phyloP scores from a whole-genome alignment of 805 yeast species.

The Metschnikowia anglica region DNA sequence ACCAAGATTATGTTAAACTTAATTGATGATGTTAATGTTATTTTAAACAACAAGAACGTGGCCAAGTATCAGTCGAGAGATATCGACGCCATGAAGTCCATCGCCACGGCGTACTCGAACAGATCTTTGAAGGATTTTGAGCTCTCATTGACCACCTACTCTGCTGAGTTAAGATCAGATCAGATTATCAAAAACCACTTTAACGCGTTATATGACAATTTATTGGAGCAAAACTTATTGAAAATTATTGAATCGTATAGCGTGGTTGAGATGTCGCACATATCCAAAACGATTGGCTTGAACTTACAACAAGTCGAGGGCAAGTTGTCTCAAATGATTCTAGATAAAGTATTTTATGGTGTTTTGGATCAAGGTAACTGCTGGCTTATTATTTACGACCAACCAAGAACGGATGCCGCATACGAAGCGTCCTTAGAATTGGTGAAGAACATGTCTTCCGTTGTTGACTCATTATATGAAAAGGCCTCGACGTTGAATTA shows the following conservation, averaged over 20 bases:
- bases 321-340: slow-evolving; percentile 91
- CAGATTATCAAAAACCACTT: slow-evolving; percentile 88
- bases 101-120: slow-evolving; percentile 84
- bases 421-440: slow-evolving; percentile 86
- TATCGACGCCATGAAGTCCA: slow-evolving; percentile 94
- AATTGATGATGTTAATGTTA: slow-evolving; percentile 79
- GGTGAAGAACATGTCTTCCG: slow-evolving; percentile 80
- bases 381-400: slow-evolving; percentile 89
- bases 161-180: slow-evolving; percentile 77
- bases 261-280: slow-evolving; percentile 88
- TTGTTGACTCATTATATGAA: slow-evolving; percentile 88
- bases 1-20: slow-evolving; percentile 91
- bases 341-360: slow-evolving; percentile 93
- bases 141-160: slow-evolving; percentile 68
- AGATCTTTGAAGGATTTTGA: slow-evolving; percentile 92
- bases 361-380: slow-evolving; percentile 98
- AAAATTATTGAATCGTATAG: slow-evolving; percentile 96
- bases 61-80: slow-evolving; percentile 76
- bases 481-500: slow-evolving; percentile 84
- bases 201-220: slow-evolving; percentile 86
- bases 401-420: slow-evolving; percentile 83
- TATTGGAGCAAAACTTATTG: slow-evolving; percentile 88
- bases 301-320: slow-evolving; percentile 89
- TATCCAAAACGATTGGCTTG: slow-evolving; percentile 84
- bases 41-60: slow-evolving; percentile 67